Evolutionary conservation across 1,139 yeast genomes (phyloP).

Genomic region (Kodamaea suecica): DNA sequence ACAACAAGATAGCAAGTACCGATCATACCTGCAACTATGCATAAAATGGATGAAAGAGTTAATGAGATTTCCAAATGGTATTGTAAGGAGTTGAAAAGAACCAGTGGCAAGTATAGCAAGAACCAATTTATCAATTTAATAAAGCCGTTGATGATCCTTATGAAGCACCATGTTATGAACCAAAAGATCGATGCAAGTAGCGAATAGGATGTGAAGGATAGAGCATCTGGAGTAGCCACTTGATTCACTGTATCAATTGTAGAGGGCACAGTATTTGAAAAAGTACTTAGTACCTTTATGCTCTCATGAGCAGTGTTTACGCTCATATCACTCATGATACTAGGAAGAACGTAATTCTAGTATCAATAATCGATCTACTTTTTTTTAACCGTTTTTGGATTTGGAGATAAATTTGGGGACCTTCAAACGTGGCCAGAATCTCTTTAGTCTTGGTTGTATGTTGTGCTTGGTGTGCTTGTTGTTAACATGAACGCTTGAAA

Average conservation of each 20-base stretch:
- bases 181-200: background rate
- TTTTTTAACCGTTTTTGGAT: too few relatives aligned
- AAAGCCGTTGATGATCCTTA: slow-evolving; percentile 9
- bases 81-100: slow-evolving; percentile 24
- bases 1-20: slow-evolving; percentile 30
- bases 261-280: too few relatives aligned
- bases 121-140: slow-evolving; percentile 19
- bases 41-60: slow-evolving; percentile 32
- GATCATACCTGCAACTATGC: slow-evolving; percentile 18
- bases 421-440: too few relatives aligned
- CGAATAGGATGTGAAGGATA: background rate
- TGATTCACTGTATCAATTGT: background rate
- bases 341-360: too few relatives aligned
- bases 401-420: too few relatives aligned
- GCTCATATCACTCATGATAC: too few relatives aligned
- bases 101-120: slow-evolving; percentile 22
- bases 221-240: background rate
- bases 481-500: too few relatives aligned
- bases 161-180: background rate
- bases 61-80: slow-evolving; percentile 32
- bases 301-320: too few relatives aligned
- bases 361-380: too few relatives aligned
- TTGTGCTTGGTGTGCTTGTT: too few relatives aligned
- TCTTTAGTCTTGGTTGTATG: too few relatives aligned
- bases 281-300: too few relatives aligned